Evolutionary conservation across 768 basidiomycete genomes (phyloP).

Genomic region (Auriscalpium orientale): DNA sequence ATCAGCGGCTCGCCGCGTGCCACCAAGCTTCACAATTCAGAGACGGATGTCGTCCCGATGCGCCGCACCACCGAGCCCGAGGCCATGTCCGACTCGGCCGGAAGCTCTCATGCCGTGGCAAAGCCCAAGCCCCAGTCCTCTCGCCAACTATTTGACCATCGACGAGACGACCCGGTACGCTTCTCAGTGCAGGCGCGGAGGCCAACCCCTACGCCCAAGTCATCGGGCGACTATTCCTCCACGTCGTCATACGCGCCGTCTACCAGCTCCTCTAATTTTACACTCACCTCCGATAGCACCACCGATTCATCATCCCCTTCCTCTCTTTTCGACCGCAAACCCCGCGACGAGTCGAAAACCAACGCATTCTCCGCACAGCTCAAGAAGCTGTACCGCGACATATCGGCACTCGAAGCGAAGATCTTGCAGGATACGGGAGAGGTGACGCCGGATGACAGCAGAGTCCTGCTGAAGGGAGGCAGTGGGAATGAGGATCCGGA

Average conservation of each 20-base stretch:
- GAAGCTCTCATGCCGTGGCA: slow-evolving; percentile 41
- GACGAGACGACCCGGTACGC: slow-evolving; percentile 84
- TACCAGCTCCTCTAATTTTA: slow-evolving; percentile 58
- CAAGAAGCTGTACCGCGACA: slow-evolving; percentile 77
- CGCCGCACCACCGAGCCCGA: slow-evolving; percentile 62
- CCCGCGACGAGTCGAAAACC: slow-evolving; percentile 40
- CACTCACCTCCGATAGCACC: slow-evolving; percentile 55
- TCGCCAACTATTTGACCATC: slow-evolving; percentile 77
- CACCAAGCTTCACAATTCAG: slow-evolving; percentile 63
- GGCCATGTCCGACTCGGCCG: slow-evolving; percentile 47
- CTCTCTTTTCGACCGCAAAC: slow-evolving; percentile 53
- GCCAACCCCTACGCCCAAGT: slow-evolving; percentile 47
- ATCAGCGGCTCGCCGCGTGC: slow-evolving; percentile 47
- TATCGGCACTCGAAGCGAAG: slow-evolving; percentile 72
- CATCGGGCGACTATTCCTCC: slow-evolving; percentile 65
- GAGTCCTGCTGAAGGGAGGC: slow-evolving; percentile 27
- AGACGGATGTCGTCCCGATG: slow-evolving; percentile 55
- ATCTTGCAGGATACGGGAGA: slow-evolving; percentile 55
- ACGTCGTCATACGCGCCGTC: slow-evolving; percentile 71
- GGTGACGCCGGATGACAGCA: slow-evolving; percentile 38
- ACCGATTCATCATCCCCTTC: slow-evolving; percentile 71
- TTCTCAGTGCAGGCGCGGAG: slow-evolving; percentile 59
- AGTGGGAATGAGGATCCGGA: slow-evolving; percentile 52
- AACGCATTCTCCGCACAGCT: slow-evolving; percentile 69
- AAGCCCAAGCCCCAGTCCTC: slow-evolving; percentile 23